Evolutionary conservation across 306 rosid species (phyloP).

Genomic region (Coriaria nepalensis): DNA sequence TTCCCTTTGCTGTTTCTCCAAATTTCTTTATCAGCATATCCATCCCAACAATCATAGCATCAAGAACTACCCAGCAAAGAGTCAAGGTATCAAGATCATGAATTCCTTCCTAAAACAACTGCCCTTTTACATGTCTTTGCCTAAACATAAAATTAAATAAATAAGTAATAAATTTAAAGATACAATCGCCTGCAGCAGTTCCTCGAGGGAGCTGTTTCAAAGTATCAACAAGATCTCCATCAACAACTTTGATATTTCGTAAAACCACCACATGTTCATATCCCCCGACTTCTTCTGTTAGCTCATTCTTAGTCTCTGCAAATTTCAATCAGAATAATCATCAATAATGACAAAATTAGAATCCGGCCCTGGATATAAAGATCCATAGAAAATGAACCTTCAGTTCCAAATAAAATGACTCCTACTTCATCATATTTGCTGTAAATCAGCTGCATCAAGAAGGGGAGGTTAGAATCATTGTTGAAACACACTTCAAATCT

Average conservation of each 20-base stretch:
- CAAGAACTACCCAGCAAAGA: constrained; percentile 58
- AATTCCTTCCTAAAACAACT: constrained; percentile 12
- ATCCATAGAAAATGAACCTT: constrained; percentile 39
- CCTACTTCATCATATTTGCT: constrained; percentile 63
- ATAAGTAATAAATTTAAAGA: too few relatives aligned
- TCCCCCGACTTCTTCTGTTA: constrained; percentile 79
- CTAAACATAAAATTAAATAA: too few relatives aligned
- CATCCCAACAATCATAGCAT: constrained; percentile 82
- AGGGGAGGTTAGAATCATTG: too few relatives aligned
- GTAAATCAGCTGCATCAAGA: constrained; percentile 45
- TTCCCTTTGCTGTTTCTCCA: constrained; percentile 58
- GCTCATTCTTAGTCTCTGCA: constrained; percentile 69
- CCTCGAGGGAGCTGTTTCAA: constrained; percentile 70
- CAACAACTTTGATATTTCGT: constrained; percentile 63
- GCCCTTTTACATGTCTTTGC: too few relatives aligned
- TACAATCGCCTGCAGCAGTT: constrained; percentile 69
- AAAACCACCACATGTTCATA: constrained; percentile 67
- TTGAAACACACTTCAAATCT: too few relatives aligned
- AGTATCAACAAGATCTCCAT: constrained; percentile 53
- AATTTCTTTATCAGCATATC: constrained; percentile 83
- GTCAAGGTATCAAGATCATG: constrained; percentile 45
- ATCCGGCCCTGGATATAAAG: too few relatives aligned
- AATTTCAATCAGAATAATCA: too few relatives aligned
- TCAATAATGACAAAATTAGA: background rate
- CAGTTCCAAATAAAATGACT: constrained; percentile 60